Conservation (phyloP, 139 green algal genomes). For the Penium margaritaceum region DNA sequence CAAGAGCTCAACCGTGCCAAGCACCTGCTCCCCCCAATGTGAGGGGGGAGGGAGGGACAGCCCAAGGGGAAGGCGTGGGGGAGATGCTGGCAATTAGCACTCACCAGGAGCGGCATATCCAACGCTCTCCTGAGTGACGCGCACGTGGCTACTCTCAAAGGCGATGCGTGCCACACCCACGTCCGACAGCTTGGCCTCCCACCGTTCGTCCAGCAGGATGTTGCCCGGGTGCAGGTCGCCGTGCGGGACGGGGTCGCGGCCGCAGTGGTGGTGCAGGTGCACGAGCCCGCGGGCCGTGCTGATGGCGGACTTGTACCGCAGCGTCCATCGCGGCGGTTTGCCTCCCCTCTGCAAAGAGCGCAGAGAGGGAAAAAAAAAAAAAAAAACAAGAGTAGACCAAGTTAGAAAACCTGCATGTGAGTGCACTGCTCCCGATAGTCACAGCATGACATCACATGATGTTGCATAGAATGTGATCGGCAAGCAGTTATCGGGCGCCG, state of each 20-base stretch:
- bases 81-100: too few species aligned
- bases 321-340: not conserved
- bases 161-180: conserved; percentile 7
- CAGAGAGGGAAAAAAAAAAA: not conserved
- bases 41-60: too few species aligned
- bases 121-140: conserved; percentile 6
- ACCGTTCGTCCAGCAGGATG: not conserved
- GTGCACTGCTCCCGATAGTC: too few species aligned
- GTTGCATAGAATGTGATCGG: too few species aligned
- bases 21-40: too few species aligned
- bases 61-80: too few species aligned
- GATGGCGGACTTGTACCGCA: not conserved
- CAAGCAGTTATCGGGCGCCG: not conserved
- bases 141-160: not conserved
- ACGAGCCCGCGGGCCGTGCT: not conserved
- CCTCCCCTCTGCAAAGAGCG: not conserved
- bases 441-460: too few species aligned
- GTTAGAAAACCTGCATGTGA: not conserved
- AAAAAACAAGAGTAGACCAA: not conserved
- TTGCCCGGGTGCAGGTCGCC: conserved; percentile 7
- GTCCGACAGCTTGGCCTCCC: conserved; percentile 1
- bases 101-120: too few species aligned
- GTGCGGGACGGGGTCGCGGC: not conserved
- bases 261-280: not conserved
- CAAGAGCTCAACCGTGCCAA: too few species aligned